Conservation (phyloP, 2,329 filamentous ascomycete genomes). For the Stagonosporopsis rhizophila region DNA sequence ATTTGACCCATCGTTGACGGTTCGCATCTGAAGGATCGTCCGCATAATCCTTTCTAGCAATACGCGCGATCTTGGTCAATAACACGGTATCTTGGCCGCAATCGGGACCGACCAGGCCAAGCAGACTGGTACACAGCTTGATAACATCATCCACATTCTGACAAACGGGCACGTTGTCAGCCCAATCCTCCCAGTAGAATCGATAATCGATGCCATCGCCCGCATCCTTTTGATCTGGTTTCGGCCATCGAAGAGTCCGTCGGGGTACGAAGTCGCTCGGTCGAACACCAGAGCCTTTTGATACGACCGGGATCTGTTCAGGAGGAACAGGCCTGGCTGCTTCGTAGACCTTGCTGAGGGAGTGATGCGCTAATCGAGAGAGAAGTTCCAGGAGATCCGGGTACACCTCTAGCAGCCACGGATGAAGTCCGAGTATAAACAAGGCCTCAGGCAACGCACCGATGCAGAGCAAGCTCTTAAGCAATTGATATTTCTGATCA, state of each 20-base stretch:
- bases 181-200: slow-evolving; percentile 98
- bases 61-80: slow-evolving; percentile 81
- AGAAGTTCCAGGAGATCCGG: slow-evolving; percentile 81
- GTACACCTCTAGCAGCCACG: slow-evolving; percentile 87
- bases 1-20: slow-evolving; percentile 78
- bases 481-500: slow-evolving; percentile 86
- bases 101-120: slow-evolving; percentile 86
- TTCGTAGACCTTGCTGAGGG: slow-evolving; percentile 76
- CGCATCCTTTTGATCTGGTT: slow-evolving; percentile 77
- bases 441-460: slow-evolving; percentile 92
- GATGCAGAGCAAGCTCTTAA: slow-evolving; percentile 86
- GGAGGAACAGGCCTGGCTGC: slow-evolving; percentile 57
- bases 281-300: slow-evolving; percentile 61
- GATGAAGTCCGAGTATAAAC: slow-evolving; percentile 89
- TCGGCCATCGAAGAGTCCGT: slow-evolving; percentile 81
- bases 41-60: slow-evolving; percentile 77
- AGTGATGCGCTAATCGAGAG: slow-evolving; percentile 84
- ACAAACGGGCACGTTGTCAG: slow-evolving; percentile 89
- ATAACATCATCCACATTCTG: slow-evolving; percentile 92
- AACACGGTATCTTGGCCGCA: slow-evolving; percentile 84
- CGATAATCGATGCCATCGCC: slow-evolving; percentile 79
- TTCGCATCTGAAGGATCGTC: slow-evolving; percentile 76
- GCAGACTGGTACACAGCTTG: slow-evolving; percentile 79
- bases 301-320: slow-evolving; percentile 49
- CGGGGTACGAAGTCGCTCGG: slow-evolving; percentile 63